Base-by-base conservation (phyloP, 1,284 basidiomycete genomes). In the Pisolithus thermaeus region DNA sequence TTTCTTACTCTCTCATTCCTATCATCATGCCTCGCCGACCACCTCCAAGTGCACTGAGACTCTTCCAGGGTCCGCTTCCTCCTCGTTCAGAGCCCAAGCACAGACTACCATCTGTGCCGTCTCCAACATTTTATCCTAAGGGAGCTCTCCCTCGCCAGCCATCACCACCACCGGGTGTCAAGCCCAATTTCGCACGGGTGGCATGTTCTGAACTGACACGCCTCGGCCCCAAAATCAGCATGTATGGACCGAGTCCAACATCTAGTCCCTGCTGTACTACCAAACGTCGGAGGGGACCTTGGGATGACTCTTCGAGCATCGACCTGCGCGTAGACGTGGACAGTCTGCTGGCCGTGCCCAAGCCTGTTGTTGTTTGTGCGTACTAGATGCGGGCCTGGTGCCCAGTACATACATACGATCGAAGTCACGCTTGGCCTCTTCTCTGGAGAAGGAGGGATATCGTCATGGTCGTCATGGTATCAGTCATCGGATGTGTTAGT, bases 51-150 rank as follows among this genome's bases (percentile, higher is more conserved):
- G 72, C 81, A 14, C 75, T 86, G 52, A 75, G 69, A 50, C 74
- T 86, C 50, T 64, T 74, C 46, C 67, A 73, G 25, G 83, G 81
- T 7, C 81, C 81, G 16, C 70, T 75, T 16, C 81, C 83, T n/a
- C 61, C 75, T 16, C 72, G 79, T 54, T 76, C 75, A 42, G 58
- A 68, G 22, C 74, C 80, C 14, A 83, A 76, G 61, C 80, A 84
- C 61, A 72, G 67, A 4, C 69, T 85, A 52, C 84, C 83, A 16
- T 74, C 75, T 25, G 28, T 79, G 16, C 83, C 83, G 11, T 68
- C 69, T 18, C 79, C 80, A 1, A 74, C 75, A 16, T 75, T 82
- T 53, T 65, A 69, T 9, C 69, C 72, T 35, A 62, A 70, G n/a
- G 57, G 61, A 36, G 54, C 54, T 14, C 57, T 68, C 43, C 55